Base-by-base conservation (phyloP, 176 grass and related monocot species). In the Oryza punctata region DNA sequence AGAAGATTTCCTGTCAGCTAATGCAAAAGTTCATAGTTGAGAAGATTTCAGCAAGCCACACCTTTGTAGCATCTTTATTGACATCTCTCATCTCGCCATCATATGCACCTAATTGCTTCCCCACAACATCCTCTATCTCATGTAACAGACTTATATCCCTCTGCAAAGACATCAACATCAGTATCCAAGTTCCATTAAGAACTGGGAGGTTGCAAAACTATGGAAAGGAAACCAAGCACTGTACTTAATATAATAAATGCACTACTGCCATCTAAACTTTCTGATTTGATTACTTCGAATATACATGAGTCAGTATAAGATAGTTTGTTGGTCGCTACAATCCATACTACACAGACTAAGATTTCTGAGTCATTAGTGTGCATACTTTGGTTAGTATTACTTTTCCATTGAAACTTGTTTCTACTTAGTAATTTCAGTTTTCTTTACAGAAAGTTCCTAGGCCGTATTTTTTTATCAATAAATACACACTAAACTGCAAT, bases 81-180 rank as follows among this genome's bases (percentile, higher is more conserved):
- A 92, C 91, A 76, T 83, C 77, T 72, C 85, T 90, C 50, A 90
- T 85, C 32, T 87, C 88, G 41, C 77, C 87, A 28, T 88, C 64
- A 15, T 87, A 94, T 57, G 80, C 82, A 9, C 47, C 84, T 24
- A 99, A 81, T 71, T 89, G 85, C 75, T 90, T 96, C 65, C 73
- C 83, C 29, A 92, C 81, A 40, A 90, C 81, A 87, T 81, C 89
- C 71, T 99, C 96, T 87, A 99, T 99, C 80, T 87, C 91, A 46
- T 99, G 96, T 71, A 99, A 47, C 78, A 99, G 89, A 26, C 88
- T 85, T 84, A 93, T 88, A 79, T 98, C 96, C 74, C 86, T 95
- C 93, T 98, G 93, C 69, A 88, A 30, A 61, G 63, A 75, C 7
- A 88, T 6, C 6, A 16, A 38, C 60, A 41, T 44, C 38, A 78